A percentile compares a stretch with the other conserved stretches of the same genome.
phyloP scores from a whole-genome alignment of 2,329 filamentous ascomycete genomes.

The Arthrobotrys conoides region DNA sequence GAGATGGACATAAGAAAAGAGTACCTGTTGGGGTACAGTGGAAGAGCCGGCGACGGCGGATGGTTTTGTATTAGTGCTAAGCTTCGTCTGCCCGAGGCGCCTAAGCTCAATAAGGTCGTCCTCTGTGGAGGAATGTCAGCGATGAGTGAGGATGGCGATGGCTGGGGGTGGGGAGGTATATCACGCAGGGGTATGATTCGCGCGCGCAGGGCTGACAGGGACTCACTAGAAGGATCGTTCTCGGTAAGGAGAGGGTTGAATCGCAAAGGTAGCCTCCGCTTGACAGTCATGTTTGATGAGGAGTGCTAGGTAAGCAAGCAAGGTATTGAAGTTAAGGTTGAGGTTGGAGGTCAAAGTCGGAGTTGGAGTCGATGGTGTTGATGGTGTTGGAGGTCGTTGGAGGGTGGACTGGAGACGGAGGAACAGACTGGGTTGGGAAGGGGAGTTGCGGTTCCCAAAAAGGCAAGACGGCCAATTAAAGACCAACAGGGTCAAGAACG shows the following conservation, averaged over 20 bases:
- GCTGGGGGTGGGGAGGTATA: neutral
- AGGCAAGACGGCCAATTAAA: constrained; percentile 17
- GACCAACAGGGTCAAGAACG: constrained; percentile 17
- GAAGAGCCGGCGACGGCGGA: constrained; percentile 72
- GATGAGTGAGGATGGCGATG: constrained; percentile 22
- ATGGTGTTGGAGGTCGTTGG: constrained; percentile 25
- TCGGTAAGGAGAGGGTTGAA: constrained; percentile 49
- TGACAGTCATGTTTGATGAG: constrained; percentile 45
- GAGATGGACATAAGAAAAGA: constrained; percentile 96
- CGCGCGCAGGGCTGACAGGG: constrained; percentile 29
- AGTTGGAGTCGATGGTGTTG: constrained; percentile 19
- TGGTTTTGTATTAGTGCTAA: constrained; percentile 73
- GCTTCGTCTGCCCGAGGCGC: constrained; percentile 91
- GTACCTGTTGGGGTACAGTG: constrained; percentile 75
- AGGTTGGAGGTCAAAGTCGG: neutral
- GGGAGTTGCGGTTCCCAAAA: constrained; percentile 26
- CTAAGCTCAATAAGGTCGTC: constrained; percentile 83
- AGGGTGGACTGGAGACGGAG: constrained; percentile 12
- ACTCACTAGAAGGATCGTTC: constrained; percentile 52
- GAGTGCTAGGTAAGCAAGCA: neutral
- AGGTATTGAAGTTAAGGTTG: neutral
- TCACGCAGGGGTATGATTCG: constrained; percentile 17
- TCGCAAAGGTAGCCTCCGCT: constrained; percentile 50
- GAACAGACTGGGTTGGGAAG: constrained; percentile 16
- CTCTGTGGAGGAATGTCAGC: constrained; percentile 70